Evolutionary conservation across 148 eudicot genomes (phyloP).

Genomic region (Spergularia marina): DNA sequence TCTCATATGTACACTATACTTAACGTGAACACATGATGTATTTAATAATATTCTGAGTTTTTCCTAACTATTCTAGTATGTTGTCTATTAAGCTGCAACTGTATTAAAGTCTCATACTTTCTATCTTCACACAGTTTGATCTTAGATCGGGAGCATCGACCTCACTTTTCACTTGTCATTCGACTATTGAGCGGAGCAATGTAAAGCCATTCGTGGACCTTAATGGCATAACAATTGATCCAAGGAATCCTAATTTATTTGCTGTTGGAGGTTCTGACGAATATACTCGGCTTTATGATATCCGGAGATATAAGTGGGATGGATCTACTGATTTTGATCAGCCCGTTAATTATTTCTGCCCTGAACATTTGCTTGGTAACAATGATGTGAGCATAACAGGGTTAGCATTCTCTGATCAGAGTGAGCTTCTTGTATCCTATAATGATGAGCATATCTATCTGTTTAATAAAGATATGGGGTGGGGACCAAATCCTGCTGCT

Average conservation of each 20-base stretch:
- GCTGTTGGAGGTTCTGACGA: conserved; percentile 83
- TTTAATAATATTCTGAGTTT: not conserved
- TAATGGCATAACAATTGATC: conserved; percentile 79
- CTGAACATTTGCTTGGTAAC: conserved; percentile 67
- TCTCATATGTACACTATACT: not conserved
- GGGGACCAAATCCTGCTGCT: conserved; percentile 58
- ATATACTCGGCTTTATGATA: conserved; percentile 82
- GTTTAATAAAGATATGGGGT: conserved; percentile 70
- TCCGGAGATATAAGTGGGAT: conserved; percentile 69
- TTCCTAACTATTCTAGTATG: not conserved
- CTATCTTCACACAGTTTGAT: conserved; percentile 66
- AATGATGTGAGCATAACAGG: conserved; percentile 69
- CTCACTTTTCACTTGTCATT: conserved; percentile 71
- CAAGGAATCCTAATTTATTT: conserved; percentile 80
- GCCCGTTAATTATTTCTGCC: conserved; percentile 80
- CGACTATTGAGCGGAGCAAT: conserved; percentile 33
- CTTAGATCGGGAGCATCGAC: conserved; percentile 75
- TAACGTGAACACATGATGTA: not conserved
- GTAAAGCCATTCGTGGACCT: conserved; percentile 38
- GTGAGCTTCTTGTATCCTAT: conserved; percentile 88
- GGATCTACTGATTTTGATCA: conserved; percentile 69
- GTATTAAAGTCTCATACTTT: conserved; percentile 18
- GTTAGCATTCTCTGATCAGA: conserved; percentile 78
- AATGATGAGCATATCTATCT: conserved; percentile 72
- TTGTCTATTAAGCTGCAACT: not conserved